Evolutionary conservation across 2,329 filamentous ascomycete genomes (phyloP), one percentile per base, ranked within the genome.

Genomic region (Hymenoscyphus fructigenus): DNA sequence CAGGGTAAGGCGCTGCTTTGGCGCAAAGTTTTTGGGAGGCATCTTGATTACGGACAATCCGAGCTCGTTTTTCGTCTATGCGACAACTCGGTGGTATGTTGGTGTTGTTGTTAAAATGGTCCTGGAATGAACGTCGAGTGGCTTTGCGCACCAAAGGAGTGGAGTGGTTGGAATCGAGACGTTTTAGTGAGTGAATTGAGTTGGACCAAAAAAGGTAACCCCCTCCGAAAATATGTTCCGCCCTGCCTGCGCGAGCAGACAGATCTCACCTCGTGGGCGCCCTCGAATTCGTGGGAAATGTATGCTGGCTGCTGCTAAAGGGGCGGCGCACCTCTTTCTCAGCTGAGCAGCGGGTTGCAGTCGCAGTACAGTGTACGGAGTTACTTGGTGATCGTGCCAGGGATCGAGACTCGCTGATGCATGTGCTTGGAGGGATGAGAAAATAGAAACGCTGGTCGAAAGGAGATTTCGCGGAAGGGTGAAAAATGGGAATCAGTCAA

Each of bases 1-100:
- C 72, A 98, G 83, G 7, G 93, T 97, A 72, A 99, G 83, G 67
- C 88, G 87, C 75, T 90, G 88, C 80, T 85, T 90, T 78, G 90
- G 86, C 67, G 80, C 69, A 75, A 78, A 78, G 76, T 76, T 75
- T 71, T 78, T 78, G 62, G 81, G 74, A 65, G 81, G 72, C 80
- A 81, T 81, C 66, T 57, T 57, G n/a, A 58, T 1, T 23, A 36
- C 6, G 17, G 15, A 32, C 26, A 38, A 15, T 10, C 26, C 2
- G 41, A 56, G 20, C 29, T 47, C n/a, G 28, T 17, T 59, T 47
- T 55, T n/a, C 26, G 28, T 12, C n/a, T 36, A 59, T 55, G 61
- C 41, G 61, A 59, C 56, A 55, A 29, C n/a, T n/a, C 15, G 41
- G 53, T 28, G 9, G 17, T 14, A 10, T 32, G 55, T 47, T 57